Conservation (phyloP, 306 rosid genomes). For the Lupinus albus region DNA sequence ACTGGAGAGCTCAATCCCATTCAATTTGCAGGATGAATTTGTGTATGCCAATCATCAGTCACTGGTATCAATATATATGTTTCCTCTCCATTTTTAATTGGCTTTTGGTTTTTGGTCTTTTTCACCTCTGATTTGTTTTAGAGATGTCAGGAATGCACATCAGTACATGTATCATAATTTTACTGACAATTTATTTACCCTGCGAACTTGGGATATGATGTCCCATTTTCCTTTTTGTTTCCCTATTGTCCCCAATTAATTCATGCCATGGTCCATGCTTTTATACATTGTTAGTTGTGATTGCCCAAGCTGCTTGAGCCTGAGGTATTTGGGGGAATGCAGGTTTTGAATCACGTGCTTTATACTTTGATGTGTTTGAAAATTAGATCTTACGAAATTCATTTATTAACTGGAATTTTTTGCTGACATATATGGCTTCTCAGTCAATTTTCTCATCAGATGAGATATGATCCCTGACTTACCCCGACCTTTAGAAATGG, state of each 20-base stretch:
- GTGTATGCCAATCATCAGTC: slow-evolving; percentile 30
- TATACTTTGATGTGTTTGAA: neutral
- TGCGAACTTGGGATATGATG: slow-evolving; percentile 14
- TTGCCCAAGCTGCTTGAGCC: neutral
- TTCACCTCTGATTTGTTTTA: slow-evolving; percentile 16
- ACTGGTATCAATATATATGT: slow-evolving; percentile 40
- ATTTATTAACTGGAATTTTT: neutral
- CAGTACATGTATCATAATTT: slow-evolving; percentile 35
- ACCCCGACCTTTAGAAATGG: too few relatives aligned
- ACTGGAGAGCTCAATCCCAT: slow-evolving; percentile 39
- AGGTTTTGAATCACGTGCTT: neutral
- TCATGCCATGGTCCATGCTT: neutral
- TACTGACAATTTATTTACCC: slow-evolving; percentile 28
- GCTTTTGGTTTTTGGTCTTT: slow-evolving; percentile 23
- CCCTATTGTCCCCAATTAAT: neutral
- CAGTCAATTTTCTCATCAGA: too few relatives aligned
- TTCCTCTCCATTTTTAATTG: slow-evolving; percentile 44
- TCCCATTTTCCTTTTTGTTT: neutral
- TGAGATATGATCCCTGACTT: too few relatives aligned
- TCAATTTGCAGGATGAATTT: slow-evolving; percentile 34
- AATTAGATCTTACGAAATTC: neutral
- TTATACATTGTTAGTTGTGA: neutral
- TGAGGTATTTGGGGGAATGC: neutral
- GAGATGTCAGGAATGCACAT: slow-evolving; percentile 41
- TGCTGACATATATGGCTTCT: neutral